Conservation (phyloP, 345 rosid species). For the Odontarrhena argentea region DNA sequence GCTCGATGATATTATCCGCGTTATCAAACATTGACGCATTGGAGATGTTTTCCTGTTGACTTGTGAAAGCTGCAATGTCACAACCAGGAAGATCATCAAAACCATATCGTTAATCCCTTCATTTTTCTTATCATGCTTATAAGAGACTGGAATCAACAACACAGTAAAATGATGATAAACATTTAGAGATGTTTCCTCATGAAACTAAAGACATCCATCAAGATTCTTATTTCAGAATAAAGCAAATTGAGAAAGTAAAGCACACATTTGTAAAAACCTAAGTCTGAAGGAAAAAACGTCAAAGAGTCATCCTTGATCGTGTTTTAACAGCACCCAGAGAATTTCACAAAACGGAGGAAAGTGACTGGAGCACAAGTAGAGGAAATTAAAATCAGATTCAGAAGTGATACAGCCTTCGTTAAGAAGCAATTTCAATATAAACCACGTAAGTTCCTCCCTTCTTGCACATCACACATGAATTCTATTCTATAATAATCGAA, state of each 20-base stretch:
- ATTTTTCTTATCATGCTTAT: not conserved
- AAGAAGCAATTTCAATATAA: slow-evolving; percentile 2
- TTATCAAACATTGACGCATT: slow-evolving; percentile 31
- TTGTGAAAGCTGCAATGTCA: slow-evolving; percentile 47
- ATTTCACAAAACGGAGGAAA: no score
- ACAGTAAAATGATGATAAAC: not conserved
- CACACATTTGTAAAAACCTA: not conserved
- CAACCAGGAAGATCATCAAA: slow-evolving; percentile 24
- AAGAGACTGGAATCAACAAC: slow-evolving; percentile 1
- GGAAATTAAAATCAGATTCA: not conserved
- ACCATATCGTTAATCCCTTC: slow-evolving; percentile 8
- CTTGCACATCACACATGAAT: slow-evolving; percentile 17
- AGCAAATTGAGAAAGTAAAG: not conserved
- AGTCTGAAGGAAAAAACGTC: no score
- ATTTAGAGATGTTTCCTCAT: slow-evolving; percentile 1
- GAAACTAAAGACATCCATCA: slow-evolving; percentile 1
- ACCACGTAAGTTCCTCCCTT: not conserved
- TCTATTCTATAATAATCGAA: not conserved
- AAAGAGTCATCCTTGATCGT: no score
- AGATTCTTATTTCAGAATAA: slow-evolving; percentile 10
- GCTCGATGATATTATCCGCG: slow-evolving; percentile 27
- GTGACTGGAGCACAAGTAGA: not conserved
- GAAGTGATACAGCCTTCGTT: not conserved
- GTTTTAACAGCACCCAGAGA: no score
- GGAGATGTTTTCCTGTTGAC: slow-evolving; percentile 29